Percentiles rank a stretch among this genome's conserved stretches.
Conservation (phyloP, 345 rosid species). For the Carallia pectinifolia region DNA sequence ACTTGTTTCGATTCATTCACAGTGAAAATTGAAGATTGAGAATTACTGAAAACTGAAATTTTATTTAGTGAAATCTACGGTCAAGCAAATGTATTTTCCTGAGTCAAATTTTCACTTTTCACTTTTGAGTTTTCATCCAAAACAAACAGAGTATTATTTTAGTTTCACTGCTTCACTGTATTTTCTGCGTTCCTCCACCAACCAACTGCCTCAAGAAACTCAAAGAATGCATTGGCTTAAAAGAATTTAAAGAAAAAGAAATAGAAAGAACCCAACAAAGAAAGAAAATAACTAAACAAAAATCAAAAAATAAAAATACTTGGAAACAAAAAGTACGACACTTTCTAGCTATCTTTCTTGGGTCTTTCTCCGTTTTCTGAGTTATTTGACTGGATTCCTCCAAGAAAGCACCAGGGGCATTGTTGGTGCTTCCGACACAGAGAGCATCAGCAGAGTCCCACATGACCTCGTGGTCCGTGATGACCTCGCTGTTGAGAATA, state of each 20-base stretch:
- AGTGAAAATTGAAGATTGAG: too few relatives aligned
- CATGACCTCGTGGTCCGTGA: too few relatives aligned
- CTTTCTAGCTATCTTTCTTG: conserved; percentile 40
- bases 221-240: neutral
- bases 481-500: too few relatives aligned
- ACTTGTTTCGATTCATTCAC: too few relatives aligned
- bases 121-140: neutral
- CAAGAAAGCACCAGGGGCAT: neutral
- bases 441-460: conserved; percentile 1
- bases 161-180: neutral
- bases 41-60: too few relatives aligned
- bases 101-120: conserved; percentile 1
- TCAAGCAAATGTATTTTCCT: neutral
- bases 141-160: neutral
- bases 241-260: neutral
- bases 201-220: neutral
- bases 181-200: too few relatives aligned
- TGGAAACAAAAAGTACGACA: neutral
- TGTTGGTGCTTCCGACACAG: neutral
- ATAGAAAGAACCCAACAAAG: neutral
- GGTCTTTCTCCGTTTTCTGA: conserved; percentile 42
- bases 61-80: too few relatives aligned
- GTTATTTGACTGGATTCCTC: neutral
- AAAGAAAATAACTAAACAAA: neutral
- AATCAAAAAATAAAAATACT: neutral